Evolutionary conservation across 78 protist species (phyloP), one percentile per base, ranked within the genome.

Genomic region (Polysphondylium violaceum): DNA sequence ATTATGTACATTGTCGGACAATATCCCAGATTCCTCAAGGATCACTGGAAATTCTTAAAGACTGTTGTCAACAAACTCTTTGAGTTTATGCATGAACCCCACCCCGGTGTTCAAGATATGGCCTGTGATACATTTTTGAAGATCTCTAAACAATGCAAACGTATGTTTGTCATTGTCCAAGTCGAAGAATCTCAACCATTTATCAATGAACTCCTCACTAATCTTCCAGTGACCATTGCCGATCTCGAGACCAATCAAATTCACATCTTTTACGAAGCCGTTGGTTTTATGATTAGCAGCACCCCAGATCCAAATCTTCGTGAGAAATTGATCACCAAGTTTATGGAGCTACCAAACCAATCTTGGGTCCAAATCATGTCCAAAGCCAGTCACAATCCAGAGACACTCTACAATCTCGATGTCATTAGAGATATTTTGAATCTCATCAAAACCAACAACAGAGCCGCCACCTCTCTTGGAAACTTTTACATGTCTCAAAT

Each of bases 1-100:
- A 98, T 99, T 93, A 99, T 99, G 99, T 99, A 98, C 93, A 97
- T 99, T 6, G 99, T 98, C 11, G 99, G 99, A 12, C 99, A 99
- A 88, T 99, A 99, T 78, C 99, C 99, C 29, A 78, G 99, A 27
- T 99, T 99, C 95, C 92, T 99, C 61, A 86, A 93, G 9, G 97
- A 95, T 27, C 98, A 98, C 92, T 98, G 99, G 99, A 97, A 97
- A 85, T 99, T 99, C 94, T 92, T 99, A 63, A 98, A 97, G 94
- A 98, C 99, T 9, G 99, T 99, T 4, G 97, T 98, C 60, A 94
- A 94, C 85, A 99, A 99, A 83, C 94, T 99, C 11, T 98, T 99
- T 67, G 99, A 98, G 86, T 99, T 99, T 75, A 99, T 99, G 99
- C 99, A 98, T 69, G 99, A 99, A 94, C 53, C 72, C 29, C 99